Evolutionary conservation across 352 stramenopile genomes (phyloP), one percentile per base, ranked within the genome.

Genomic region (Peronosclerospora sorghi): DNA sequence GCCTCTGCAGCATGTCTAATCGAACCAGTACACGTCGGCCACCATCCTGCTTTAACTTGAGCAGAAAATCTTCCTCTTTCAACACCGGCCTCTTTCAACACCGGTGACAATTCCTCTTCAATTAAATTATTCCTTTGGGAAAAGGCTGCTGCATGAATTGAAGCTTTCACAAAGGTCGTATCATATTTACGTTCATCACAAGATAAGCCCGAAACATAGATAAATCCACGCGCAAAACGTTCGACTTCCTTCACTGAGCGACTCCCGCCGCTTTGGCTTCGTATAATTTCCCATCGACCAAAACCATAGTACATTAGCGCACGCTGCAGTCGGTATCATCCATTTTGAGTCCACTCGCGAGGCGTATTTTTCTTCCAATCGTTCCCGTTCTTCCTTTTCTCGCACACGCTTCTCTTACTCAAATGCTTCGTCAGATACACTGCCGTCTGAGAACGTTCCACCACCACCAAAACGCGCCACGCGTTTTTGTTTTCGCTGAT

Each of bases 301-400:
- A 86, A 88, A 0, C 81, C 81, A 41, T 83, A 94, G 50, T 94
- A 78, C 81, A 94, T 94, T 20, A 94, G 44, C 13, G 81, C 81
- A 47, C 81, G 73, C 42, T 94, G 81, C 15, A 94, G 56, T 0
- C 81, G 68, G 29, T 94, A 78, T 12, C 81, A 70, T 14, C 81
- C 81, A 45, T 94, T 94, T 30, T 84, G 62, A 0, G 81, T 94
- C 81, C 81, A 94, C 48, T 94, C 81, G 0, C 81, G 76, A 21
- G 72, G 73, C 37, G 81, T 57, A 6, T 48, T 63, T 42, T 43
- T 87, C 71, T 29, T 91, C 73, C 8, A 63, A 29, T 5, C 67
- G 58, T 38, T 86, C 70, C 5, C 47, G 44, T 35, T 75, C 60
- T 43, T 83, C 71, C 10, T 68, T 73, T 45, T 82, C 68, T 5